Conservation (phyloP, 352 stramenopile species). For the Phytopythium chamaehyphon region DNA sequence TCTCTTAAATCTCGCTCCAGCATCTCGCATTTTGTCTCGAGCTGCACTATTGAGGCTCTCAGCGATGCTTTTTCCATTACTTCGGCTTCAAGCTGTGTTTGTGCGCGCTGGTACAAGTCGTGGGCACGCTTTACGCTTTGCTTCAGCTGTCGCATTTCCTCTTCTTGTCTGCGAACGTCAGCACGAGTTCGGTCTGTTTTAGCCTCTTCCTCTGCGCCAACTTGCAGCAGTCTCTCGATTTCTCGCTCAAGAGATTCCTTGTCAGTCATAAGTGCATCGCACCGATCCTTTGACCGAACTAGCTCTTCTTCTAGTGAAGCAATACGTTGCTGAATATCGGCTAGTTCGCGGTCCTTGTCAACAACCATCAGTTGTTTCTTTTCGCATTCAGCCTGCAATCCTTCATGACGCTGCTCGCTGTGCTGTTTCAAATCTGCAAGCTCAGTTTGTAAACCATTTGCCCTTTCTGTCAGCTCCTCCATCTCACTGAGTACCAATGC, state of each 20-base stretch:
- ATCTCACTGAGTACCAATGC: slow-evolving; percentile 42
- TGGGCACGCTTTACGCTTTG: slow-evolving; percentile 56
- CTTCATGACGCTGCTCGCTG: slow-evolving; percentile 12
- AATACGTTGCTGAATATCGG: slow-evolving; percentile 20
- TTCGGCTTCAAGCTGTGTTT: slow-evolving; percentile 53
- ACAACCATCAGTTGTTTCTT: slow-evolving; percentile 21
- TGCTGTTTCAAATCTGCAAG: slow-evolving; percentile 23
- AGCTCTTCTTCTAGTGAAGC: slow-evolving; percentile 15
- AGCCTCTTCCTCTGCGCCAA: slow-evolving; percentile 44
- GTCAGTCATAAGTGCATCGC: slow-evolving; percentile 10
- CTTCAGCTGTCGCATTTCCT: slow-evolving; percentile 56
- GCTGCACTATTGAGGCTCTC: slow-evolving; percentile 30
- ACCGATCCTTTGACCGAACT: not conserved
- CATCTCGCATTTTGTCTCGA: slow-evolving; percentile 34
- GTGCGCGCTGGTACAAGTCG: slow-evolving; percentile 51
- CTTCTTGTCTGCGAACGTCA: slow-evolving; percentile 33
- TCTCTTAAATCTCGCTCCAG: slow-evolving; percentile 33
- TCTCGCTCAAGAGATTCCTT: slow-evolving; percentile 29
- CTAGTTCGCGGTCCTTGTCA: slow-evolving; percentile 26
- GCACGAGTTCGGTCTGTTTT: slow-evolving; percentile 37
- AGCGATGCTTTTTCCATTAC: slow-evolving; percentile 40
- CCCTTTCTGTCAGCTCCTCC: slow-evolving; percentile 26
- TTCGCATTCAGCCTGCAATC: slow-evolving; percentile 14
- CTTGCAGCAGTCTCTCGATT: slow-evolving; percentile 27
- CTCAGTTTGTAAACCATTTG: slow-evolving; percentile 36